Percentiles rank a stretch among this genome's conserved stretches.
phyloP scores from a whole-genome alignment of 2,329 filamentous ascomycete species.

The Pleomassaria siparia region DNA sequence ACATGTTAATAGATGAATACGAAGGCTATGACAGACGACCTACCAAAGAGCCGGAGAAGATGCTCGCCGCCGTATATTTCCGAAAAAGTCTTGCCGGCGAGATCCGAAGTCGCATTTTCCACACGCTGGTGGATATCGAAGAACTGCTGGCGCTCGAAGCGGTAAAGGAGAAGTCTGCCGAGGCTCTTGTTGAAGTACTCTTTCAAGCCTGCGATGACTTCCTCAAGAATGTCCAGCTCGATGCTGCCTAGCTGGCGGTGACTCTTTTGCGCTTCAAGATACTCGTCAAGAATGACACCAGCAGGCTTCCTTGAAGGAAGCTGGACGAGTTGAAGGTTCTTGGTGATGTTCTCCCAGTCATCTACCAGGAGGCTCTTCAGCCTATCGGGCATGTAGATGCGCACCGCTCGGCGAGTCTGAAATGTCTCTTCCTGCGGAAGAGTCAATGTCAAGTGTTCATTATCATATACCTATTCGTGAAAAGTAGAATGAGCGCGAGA shows the following conservation, averaged over 20 bases:
- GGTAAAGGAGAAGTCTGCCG: constrained; percentile 87
- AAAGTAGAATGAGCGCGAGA: neutral
- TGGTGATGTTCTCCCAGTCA: constrained; percentile 98
- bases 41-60: constrained; percentile 84
- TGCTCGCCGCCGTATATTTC: constrained; percentile 95
- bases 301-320: constrained; percentile 78
- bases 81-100: constrained; percentile 69
- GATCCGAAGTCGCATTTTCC: constrained; percentile 61
- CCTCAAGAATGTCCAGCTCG: constrained; percentile 83
- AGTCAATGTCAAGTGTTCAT: constrained; percentile 9
- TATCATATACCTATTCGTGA: neutral
- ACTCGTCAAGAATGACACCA: constrained; percentile 76
- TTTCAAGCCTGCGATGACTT: constrained; percentile 80
- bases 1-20: neutral
- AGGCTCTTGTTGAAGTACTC: constrained; percentile 94
- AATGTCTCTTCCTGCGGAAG: constrained; percentile 79
- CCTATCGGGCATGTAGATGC: constrained; percentile 81
- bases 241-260: constrained; percentile 67
- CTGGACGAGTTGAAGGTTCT: constrained; percentile 85
- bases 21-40: constrained; percentile 26
- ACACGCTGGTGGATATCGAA: constrained; percentile 73
- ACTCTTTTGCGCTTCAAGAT: constrained; percentile 68
- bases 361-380: constrained; percentile 93
- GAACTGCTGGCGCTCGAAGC: constrained; percentile 90
- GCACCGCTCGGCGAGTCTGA: constrained; percentile 79